Conservation (phyloP, 202 grass and related monocot species). For the Thinopyrum obtusiflorum region DNA sequence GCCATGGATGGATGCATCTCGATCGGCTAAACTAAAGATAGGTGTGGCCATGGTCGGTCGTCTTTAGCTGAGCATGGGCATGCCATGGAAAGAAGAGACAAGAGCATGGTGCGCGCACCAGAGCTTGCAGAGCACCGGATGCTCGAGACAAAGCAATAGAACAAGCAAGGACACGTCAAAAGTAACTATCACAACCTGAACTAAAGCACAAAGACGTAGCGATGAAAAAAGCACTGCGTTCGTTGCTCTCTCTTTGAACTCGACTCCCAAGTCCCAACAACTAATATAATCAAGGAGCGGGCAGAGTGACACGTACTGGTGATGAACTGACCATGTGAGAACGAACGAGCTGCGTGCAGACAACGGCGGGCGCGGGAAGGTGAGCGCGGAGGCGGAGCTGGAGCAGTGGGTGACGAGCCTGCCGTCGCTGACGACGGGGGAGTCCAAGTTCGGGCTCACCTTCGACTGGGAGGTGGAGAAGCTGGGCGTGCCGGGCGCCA, state of each 20-base stretch:
- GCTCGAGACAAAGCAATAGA: background rate
- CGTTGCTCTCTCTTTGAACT: too few species aligned
- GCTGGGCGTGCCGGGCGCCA: conserved; percentile 37
- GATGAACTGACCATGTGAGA: too few species aligned
- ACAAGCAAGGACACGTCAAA: background rate
- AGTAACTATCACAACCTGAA: background rate
- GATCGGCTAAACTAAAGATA: background rate
- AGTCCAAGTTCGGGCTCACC: conserved; percentile 30
- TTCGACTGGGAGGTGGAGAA: conserved; percentile 48
- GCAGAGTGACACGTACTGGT: background rate
- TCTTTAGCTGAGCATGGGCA: conserved; percentile 3
- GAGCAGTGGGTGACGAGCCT: conserved; percentile 16
- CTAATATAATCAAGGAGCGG: too few species aligned
- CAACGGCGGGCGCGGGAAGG: conserved; percentile 15
- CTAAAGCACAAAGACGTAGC: background rate
- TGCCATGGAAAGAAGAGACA: conserved; percentile 6
- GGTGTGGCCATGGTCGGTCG: background rate
- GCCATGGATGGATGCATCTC: background rate
- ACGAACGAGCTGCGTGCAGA: conserved; percentile 1
- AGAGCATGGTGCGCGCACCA: background rate
- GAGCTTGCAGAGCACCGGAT: conserved; percentile 16
- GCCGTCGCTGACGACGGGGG: conserved; percentile 22
- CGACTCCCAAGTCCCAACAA: too few species aligned
- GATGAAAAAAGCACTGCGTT: background rate
- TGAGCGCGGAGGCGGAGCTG: conserved; percentile 14